Evolutionary conservation across 2,329 filamentous ascomycete genomes (phyloP).

Genomic region (Hypocrella siamensis): DNA sequence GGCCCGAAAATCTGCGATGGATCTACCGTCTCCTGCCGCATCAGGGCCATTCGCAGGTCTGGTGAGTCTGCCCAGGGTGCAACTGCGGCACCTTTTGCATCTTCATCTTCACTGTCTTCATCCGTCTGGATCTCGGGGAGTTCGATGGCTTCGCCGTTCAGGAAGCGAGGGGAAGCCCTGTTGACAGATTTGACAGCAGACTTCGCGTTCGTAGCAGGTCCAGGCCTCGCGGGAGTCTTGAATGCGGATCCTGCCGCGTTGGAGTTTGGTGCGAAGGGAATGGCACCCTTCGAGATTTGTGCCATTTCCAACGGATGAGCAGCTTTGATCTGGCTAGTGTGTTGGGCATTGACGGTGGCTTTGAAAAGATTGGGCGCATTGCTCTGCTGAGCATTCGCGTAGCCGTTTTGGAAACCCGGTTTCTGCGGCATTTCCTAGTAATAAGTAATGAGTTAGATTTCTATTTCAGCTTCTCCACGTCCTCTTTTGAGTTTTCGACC

Average conservation of each 20-base stretch:
- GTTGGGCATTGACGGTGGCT: conserved; percentile 48
- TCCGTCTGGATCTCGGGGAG: conserved; percentile 93
- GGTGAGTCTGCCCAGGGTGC: conserved; percentile 84
- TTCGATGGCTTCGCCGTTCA: conserved; percentile 78
- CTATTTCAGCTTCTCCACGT: neutral
- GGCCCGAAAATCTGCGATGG: conserved; percentile 78
- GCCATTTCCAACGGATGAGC: conserved; percentile 66
- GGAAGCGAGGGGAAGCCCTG: conserved; percentile 68
- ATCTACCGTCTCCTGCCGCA: conserved; percentile 72
- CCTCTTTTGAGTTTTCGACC: conserved; percentile 5
- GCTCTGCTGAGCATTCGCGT: conserved; percentile 39
- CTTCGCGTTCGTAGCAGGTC: conserved; percentile 25
- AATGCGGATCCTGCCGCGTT: conserved; percentile 38
- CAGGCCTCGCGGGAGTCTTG: conserved; percentile 54
- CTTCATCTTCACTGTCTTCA: conserved; percentile 69
- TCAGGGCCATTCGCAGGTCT: conserved; percentile 58
- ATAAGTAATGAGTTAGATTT: neutral
- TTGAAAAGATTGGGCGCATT: conserved; percentile 47
- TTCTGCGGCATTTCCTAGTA: conserved; percentile 44
- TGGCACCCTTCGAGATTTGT: conserved; percentile 77
- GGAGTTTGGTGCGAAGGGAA: conserved; percentile 66
- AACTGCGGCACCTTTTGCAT: conserved; percentile 36
- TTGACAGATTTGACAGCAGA: conserved; percentile 43
- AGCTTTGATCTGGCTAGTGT: conserved; percentile 46
- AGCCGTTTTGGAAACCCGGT: conserved; percentile 43